phyloP scores from a whole-genome alignment of 2,329 filamentous ascomycete genomes.

The Trichoderma sp. region DNA sequence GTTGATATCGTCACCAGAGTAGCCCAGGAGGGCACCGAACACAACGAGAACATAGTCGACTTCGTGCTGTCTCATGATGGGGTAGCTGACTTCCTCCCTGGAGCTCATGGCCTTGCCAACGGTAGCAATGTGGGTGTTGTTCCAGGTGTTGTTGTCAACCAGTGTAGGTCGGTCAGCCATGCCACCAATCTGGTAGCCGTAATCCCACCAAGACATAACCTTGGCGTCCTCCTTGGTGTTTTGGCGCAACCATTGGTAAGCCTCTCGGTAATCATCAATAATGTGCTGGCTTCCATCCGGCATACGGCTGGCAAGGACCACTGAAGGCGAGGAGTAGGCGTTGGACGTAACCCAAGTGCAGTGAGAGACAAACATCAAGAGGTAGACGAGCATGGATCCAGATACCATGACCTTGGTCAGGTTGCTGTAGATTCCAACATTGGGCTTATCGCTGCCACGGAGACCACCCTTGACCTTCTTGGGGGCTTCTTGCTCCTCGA shows the following conservation, averaged over 20 bases:
- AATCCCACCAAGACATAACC: constrained; percentile 99
- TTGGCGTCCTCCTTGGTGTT: constrained; percentile 95
- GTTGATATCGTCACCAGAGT: constrained; percentile 98
- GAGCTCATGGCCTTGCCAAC: constrained; percentile 99
- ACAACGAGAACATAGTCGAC: constrained; percentile 98
- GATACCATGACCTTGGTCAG: constrained; percentile 79
- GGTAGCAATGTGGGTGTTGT: constrained; percentile 99
- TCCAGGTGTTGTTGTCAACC: constrained; percentile 99
- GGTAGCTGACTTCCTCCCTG: constrained; percentile 94
- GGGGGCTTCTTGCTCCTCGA: constrained; percentile 47
- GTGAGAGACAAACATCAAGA: constrained; percentile 91
- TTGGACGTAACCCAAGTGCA: constrained; percentile 99
- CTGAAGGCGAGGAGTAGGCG: constrained; percentile 96
- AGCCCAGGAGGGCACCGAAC: constrained; percentile 91
- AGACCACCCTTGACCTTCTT: constrained; percentile 61
- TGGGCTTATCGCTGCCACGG: constrained; percentile 66
- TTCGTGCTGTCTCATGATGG: constrained; percentile 97
- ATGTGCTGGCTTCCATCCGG: constrained; percentile 97
- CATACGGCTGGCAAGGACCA: constrained; percentile 87
- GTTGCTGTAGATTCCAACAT: constrained; percentile 79
- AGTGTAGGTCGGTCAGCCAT: constrained; percentile 97
- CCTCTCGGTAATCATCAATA: constrained; percentile 98
- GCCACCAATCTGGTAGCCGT: constrained; percentile 98
- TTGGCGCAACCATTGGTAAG: constrained; percentile 98
- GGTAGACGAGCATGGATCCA: constrained; percentile 69